A percentile compares a stretch with the other conserved stretches of the same genome.
Evolutionary conservation across 805 yeast genomes (phyloP).

Genomic region (Dipodascopsis uninucleata): DNA sequence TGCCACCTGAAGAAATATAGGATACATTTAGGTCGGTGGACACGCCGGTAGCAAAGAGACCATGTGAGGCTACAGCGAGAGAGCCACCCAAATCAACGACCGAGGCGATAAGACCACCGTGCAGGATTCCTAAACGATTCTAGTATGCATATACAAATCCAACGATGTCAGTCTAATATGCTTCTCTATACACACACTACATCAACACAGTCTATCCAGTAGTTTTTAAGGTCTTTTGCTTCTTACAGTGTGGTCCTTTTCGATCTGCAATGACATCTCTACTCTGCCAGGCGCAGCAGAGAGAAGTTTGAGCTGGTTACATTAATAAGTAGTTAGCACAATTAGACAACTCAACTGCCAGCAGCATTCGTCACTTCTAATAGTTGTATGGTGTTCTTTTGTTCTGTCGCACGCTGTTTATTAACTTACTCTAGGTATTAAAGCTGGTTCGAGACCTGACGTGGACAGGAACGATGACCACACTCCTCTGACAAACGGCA

Average conservation of each 20-base stretch:
- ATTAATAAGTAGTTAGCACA: no score
- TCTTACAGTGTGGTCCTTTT: slow-evolving; percentile 37
- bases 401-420: slow-evolving; percentile 1
- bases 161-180: background rate
- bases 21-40: slow-evolving; percentile 43
- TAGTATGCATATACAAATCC: slow-evolving; percentile 4
- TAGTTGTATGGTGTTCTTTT: no score
- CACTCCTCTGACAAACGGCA: slow-evolving; percentile 8
- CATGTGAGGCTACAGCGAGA: slow-evolving; percentile 42
- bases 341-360: no score
- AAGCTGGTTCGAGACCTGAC: slow-evolving; percentile 25
- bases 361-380: no score
- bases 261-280: slow-evolving; percentile 34
- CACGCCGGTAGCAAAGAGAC: slow-evolving; percentile 44
- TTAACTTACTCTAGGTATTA: slow-evolving; percentile 21
- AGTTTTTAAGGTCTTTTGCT: no score
- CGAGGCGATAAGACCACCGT: slow-evolving; percentile 43
- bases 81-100: slow-evolving; percentile 45
- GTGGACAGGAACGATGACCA: slow-evolving; percentile 24
- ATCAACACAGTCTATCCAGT: no score
- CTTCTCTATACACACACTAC: no score
- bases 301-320: slow-evolving; percentile 33
- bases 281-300: slow-evolving; percentile 38
- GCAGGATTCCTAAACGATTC: slow-evolving; percentile 42
- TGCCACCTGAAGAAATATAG: slow-evolving; percentile 41